A percentile compares a stretch with the other conserved stretches of the same genome.
phyloP scores from a whole-genome alignment of 148 eudicot species.

The Rheum nobile region DNA sequence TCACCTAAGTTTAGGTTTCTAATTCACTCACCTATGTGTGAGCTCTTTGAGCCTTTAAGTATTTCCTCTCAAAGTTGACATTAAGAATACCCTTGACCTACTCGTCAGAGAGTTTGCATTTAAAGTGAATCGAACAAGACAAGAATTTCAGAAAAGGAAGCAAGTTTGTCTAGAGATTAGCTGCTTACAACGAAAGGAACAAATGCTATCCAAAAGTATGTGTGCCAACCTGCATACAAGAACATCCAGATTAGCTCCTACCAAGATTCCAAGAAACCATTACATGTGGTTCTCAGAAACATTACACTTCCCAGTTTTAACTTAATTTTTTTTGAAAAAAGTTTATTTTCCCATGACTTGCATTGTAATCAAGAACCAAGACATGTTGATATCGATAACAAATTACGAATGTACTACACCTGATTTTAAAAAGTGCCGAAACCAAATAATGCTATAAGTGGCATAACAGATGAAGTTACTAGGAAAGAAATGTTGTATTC shows the following conservation, averaged over 20 bases:
- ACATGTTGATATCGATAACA: neutral
- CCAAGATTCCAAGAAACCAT: neutral
- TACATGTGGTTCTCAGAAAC: neutral
- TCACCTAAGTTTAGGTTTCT: neutral
- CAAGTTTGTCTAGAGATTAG: neutral
- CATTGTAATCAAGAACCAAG: neutral
- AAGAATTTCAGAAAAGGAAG: neutral
- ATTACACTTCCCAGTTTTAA: neutral
- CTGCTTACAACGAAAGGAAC: conserved; percentile 50
- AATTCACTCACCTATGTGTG: neutral
- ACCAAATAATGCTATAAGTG: neutral
- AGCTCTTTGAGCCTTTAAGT: neutral
- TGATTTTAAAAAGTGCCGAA: too few species aligned
- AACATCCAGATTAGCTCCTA: conserved; percentile 2
- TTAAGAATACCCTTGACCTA: too few species aligned
- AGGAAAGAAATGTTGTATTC: neutral
- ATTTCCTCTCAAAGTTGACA: too few species aligned
- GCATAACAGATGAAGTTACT: neutral
- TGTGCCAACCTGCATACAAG: conserved; percentile 78
- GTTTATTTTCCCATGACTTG: neutral
- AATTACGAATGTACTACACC: neutral
- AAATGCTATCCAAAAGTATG: conserved; percentile 95
- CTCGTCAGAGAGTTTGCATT: neutral
- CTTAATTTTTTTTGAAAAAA: neutral
- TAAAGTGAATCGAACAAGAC: neutral